phyloP scores from a whole-genome alignment of 129 eudicot species.

The Deinandra increscens region DNA sequence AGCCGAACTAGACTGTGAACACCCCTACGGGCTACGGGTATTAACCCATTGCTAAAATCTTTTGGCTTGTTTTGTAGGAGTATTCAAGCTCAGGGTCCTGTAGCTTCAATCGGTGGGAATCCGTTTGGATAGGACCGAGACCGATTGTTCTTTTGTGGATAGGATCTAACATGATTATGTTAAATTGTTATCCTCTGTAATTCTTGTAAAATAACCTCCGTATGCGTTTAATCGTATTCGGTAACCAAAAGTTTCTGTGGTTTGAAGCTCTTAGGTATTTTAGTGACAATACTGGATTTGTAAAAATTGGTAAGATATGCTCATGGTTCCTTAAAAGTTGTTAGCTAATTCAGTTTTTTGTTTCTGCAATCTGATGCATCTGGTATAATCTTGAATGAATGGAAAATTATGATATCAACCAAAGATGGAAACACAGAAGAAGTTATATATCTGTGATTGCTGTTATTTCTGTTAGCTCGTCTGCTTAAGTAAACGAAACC shows the following conservation, averaged over 20 bases:
- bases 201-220: slow-evolving; percentile 25
- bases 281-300: too few species aligned
- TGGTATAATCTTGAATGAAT: not conserved
- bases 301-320: not conserved
- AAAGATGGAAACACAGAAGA: too few species aligned
- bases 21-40: not conserved
- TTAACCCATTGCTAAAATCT: not conserved
- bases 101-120: slow-evolving; percentile 78
- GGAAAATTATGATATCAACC: not conserved
- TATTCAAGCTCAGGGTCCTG: slow-evolving; percentile 63
- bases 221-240: slow-evolving; percentile 11
- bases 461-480: too few species aligned
- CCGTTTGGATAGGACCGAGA: slow-evolving; percentile 64
- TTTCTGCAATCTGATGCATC: not conserved
- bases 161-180: slow-evolving; percentile 13
- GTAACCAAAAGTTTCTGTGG: not conserved
- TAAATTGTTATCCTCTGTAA: slow-evolving; percentile 11
- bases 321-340: not conserved
- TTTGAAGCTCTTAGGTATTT: slow-evolving; percentile 11
- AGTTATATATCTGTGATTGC: too few species aligned
- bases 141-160: slow-evolving; percentile 17
- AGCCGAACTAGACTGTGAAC: not conserved
- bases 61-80: slow-evolving; percentile 47
- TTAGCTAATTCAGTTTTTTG: not conserved
- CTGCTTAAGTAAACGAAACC: too few species aligned